These are phyloP conservation scores for Penicillium sp. DNA, from an alignment of 2,329 filamentous ascomycete species.

Conservation along the genomic window DNA sequence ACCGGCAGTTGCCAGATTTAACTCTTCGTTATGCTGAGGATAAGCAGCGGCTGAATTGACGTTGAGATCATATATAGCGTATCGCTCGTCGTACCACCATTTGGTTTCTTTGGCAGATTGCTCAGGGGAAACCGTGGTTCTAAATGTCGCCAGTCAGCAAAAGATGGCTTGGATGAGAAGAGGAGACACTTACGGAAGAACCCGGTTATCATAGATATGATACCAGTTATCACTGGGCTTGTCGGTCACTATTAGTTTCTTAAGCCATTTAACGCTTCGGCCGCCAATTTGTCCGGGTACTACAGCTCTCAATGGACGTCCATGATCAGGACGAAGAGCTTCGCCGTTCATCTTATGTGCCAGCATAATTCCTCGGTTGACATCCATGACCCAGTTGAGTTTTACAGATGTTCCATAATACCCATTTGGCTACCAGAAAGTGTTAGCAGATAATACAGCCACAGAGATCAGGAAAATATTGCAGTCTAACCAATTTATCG, in stretches of 20 bases:
- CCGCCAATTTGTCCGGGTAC: constrained; percentile 91
- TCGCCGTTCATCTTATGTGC: constrained; percentile 91
- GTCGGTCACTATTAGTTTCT: constrained; percentile 71
- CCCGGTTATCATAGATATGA: constrained; percentile 88
- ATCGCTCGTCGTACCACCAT: constrained; percentile 84
- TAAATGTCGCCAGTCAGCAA: constrained; percentile 21
- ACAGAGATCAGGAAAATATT: background rate
- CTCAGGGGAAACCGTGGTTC: constrained; percentile 77
- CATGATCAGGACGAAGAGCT: constrained; percentile 74
- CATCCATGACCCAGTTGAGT: constrained; percentile 82
- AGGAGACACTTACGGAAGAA: constrained; percentile 58
- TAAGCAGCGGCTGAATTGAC: constrained; percentile 79
- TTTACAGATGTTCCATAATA: constrained; percentile 86
- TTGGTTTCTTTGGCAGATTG: constrained; percentile 64
- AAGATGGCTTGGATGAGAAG: background rate
- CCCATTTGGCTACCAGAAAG: constrained; percentile 63
- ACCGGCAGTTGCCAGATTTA: constrained; percentile 49
- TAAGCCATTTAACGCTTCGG: constrained; percentile 90
- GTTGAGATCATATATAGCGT: constrained; percentile 89
- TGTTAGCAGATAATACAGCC: background rate
- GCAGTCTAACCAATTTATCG: constrained; percentile 60
- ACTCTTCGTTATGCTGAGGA: constrained; percentile 70
- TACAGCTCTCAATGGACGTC: constrained; percentile 74
- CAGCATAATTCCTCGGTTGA: constrained; percentile 77
- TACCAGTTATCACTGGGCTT: constrained; percentile 89